Conservation (phyloP, 2,329 filamentous ascomycete species). For the Cryphonectria parasitica region DNA sequence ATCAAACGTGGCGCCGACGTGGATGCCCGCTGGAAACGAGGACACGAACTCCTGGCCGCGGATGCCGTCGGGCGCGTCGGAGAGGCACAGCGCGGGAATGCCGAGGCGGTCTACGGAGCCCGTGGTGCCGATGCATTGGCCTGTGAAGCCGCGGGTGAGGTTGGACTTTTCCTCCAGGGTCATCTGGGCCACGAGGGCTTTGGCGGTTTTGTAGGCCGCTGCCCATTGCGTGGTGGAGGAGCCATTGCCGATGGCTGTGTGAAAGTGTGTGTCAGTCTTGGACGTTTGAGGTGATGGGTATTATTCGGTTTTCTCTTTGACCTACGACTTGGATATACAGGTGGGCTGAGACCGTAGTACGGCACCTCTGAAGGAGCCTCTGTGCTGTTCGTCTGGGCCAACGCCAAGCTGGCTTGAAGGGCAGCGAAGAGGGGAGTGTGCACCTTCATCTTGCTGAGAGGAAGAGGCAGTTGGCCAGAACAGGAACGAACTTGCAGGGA, state of each 20-base stretch:
- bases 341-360: conserved; percentile 41
- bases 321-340: conserved; percentile 41
- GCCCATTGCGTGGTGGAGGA: conserved; percentile 39
- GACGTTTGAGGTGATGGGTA: no score
- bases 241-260: conserved; percentile 36
- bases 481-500: not conserved
- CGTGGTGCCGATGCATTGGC: conserved; percentile 40
- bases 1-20: conserved; percentile 73
- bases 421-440: conserved; percentile 14
- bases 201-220: conserved; percentile 41
- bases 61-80: conserved; percentile 45
- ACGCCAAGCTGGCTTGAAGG: conserved; percentile 19
- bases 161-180: conserved; percentile 46
- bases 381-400: conserved; percentile 22
- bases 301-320: not conserved
- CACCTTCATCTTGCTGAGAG: conserved; percentile 23
- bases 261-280: conserved; percentile 14
- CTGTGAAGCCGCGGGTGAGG: conserved; percentile 43
- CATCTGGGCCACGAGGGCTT: conserved; percentile 42
- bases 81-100: conserved; percentile 49
- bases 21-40: conserved; percentile 68
- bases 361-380: conserved; percentile 36
- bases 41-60: conserved; percentile 42
- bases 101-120: conserved; percentile 41
- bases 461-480: not conserved